These are phyloP conservation scores for Chamaecyparis obtusa DNA, from an alignment of 75 land plant genomes.

Conservation along the genomic window DNA sequence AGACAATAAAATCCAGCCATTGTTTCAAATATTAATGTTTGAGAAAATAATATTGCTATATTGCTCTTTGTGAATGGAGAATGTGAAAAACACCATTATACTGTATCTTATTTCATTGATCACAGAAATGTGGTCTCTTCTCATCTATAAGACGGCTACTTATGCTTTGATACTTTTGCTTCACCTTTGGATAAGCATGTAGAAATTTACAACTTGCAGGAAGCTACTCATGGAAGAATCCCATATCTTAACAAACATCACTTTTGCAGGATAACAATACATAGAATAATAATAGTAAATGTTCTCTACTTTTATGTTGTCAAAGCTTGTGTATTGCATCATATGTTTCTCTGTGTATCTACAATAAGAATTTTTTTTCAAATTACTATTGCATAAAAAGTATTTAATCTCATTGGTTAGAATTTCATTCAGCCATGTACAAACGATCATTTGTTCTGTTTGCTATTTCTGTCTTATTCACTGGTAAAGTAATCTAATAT, in stretches of 20 bases:
- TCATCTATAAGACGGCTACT: neutral
- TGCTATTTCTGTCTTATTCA: neutral
- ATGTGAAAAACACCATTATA: neutral
- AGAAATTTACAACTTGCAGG: neutral
- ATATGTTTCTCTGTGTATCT: neutral
- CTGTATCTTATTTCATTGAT: neutral
- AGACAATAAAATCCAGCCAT: neutral
- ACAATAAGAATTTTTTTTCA: neutral
- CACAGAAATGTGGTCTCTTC: neutral
- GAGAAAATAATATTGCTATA: neutral
- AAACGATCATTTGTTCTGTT: neutral
- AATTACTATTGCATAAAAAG: neutral
- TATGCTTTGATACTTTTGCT: neutral
- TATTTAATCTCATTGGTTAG: neutral
- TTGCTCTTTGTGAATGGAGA: neutral
- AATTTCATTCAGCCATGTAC: neutral
- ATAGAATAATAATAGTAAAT: neutral
- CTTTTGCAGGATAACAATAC: neutral
- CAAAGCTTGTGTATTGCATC: neutral
- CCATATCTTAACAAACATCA: neutral
- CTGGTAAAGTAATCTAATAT: neutral
- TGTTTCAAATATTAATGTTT: neutral
- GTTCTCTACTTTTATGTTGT: constrained; percentile 1
- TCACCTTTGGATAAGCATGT: neutral
- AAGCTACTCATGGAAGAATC: neutral